phyloP scores from a whole-genome alignment of 1,284 basidiomycete genomes.

The Puccinia polysora region DNA sequence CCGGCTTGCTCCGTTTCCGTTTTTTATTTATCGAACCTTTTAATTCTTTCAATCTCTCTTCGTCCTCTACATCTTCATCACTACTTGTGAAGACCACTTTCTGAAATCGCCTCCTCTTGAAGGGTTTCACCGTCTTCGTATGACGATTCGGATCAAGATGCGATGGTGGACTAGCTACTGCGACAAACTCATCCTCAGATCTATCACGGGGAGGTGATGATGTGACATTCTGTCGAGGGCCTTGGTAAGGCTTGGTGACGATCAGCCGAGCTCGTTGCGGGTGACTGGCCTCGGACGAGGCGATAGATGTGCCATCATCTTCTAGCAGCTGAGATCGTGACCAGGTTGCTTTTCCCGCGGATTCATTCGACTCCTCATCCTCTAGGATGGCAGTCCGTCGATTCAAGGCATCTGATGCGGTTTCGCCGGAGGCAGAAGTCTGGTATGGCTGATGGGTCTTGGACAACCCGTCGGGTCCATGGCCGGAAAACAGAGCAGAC shows the following conservation, averaged over 20 bases:
- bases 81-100: slow-evolving; percentile 50
- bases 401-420: neutral
- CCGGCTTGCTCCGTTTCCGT: slow-evolving; percentile 48
- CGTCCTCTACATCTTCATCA: slow-evolving; percentile 49
- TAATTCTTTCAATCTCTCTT: slow-evolving; percentile 48
- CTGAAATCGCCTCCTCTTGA: slow-evolving; percentile 41
- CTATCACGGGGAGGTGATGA: slow-evolving; percentile 13
- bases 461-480: neutral
- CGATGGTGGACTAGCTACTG: neutral
- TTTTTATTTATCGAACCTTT: slow-evolving; percentile 13
- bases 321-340: slow-evolving; percentile 2
- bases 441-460: neutral
- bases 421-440: slow-evolving; percentile 1
- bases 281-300: slow-evolving; percentile 20
- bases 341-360: neutral
- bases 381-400: neutral
- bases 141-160: no score
- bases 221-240: slow-evolving; percentile 5
- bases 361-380: slow-evolving; percentile 18
- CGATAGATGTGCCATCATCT: slow-evolving; percentile 30
- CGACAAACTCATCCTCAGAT: slow-evolving; percentile 11
- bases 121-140: neutral
- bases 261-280: neutral
- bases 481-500: neutral
- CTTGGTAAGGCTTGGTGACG: neutral